Evolutionary conservation across 441 rosid species (phyloP).

Genomic region (Adansonia gregorii): DNA sequence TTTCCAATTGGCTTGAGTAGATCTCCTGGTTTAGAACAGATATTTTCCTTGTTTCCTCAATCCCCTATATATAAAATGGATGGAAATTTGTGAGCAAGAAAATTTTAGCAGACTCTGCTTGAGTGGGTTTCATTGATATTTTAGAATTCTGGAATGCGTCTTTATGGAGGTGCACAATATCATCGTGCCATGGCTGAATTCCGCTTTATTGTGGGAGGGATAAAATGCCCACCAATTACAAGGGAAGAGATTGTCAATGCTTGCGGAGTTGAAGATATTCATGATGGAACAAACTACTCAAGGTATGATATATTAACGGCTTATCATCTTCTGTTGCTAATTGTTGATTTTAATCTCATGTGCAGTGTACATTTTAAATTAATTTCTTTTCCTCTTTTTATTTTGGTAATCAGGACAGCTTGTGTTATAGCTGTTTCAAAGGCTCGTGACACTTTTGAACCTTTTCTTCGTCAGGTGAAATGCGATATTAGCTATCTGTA

Average conservation of each 20-base stretch:
- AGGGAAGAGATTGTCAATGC: constrained; percentile 98
- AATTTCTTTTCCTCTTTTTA: constrained; percentile 22
- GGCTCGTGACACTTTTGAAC: constrained; percentile 96
- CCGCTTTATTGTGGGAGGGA: constrained; percentile 92
- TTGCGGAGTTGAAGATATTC: constrained; percentile 97
- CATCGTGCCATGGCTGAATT: constrained; percentile 99
- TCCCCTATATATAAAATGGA: neutral
- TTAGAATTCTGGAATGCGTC: constrained; percentile 97
- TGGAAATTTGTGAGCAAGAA: constrained; percentile 6
- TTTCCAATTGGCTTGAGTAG: neutral
- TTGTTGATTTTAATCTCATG: constrained; percentile 11
- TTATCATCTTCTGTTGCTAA: constrained; percentile 19
- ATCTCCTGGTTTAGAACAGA: neutral
- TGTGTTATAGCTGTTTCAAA: constrained; percentile 98
- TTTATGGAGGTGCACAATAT: constrained; percentile 97
- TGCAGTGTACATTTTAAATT: neutral
- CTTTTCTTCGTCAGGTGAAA: constrained; percentile 89
- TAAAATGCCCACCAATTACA: constrained; percentile 89
- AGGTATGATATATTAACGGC: constrained; percentile 51
- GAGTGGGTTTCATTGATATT: constrained; percentile 26
- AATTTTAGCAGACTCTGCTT: neutral
- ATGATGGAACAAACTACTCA: constrained; percentile 97
- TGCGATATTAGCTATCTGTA: constrained; percentile 16
- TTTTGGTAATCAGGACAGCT: constrained; percentile 70
- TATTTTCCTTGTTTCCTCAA: neutral